A percentile compares a stretch with the other conserved stretches of the same genome.
Conservation (phyloP, 495 filamentous ascomycete species). For the Aspergillus cavernicola region DNA sequence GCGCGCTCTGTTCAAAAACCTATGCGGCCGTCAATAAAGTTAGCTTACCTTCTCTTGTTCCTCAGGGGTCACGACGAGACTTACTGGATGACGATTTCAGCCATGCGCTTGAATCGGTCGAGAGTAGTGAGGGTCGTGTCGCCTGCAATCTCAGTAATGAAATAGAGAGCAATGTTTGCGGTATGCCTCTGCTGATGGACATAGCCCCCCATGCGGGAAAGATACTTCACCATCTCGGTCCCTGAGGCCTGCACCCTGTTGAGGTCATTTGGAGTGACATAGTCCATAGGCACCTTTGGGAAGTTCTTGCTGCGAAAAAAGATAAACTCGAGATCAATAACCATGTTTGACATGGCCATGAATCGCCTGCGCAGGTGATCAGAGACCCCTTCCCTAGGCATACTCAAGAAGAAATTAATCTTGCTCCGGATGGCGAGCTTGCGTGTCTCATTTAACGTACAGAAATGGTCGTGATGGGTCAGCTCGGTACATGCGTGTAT, state of each 20-base stretch:
- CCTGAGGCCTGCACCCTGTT: slow-evolving; percentile 6
- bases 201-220: slow-evolving; percentile 15
- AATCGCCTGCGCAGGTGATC: neutral
- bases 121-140: neutral
- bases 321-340: slow-evolving; percentile 5
- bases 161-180: neutral
- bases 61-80: neutral
- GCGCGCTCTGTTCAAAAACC: slow-evolving; percentile 22
- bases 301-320: slow-evolving; percentile 17
- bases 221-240: slow-evolving; percentile 14
- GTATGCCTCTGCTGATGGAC: slow-evolving; percentile 10
- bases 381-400: neutral
- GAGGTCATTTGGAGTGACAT: slow-evolving; percentile 11
- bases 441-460: neutral
- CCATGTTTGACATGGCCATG: neutral
- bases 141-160: slow-evolving; percentile 8
- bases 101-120: slow-evolving; percentile 20
- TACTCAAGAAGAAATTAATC: neutral
- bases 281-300: neutral
- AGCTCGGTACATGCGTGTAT: neutral
- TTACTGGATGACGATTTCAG: slow-evolving; percentile 20
- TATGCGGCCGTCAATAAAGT: slow-evolving; percentile 3
- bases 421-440: neutral
- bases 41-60: neutral
- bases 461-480: slow-evolving; percentile 2